Evolutionary conservation across 257 asterid genomes (phyloP).

Genomic region (Parsonsia alboflavescens): DNA sequence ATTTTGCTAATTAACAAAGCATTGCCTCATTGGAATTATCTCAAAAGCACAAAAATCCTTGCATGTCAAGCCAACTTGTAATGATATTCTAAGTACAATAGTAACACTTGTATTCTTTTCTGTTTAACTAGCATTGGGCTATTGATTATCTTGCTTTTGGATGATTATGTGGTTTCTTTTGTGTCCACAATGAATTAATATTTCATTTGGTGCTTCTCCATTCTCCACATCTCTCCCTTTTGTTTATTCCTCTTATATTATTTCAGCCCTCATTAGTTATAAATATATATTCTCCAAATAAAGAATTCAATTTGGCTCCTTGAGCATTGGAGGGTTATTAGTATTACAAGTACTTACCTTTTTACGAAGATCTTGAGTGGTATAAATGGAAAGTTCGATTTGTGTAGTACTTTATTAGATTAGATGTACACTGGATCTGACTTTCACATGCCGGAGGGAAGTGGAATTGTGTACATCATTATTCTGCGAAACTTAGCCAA

Average conservation of each 20-base stretch:
- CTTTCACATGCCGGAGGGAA: background rate
- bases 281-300: background rate
- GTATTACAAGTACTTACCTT: background rate
- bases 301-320: background rate
- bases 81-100: slow-evolving; percentile 13
- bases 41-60: slow-evolving; percentile 2
- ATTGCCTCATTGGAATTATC: slow-evolving; percentile 5
- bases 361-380: background rate
- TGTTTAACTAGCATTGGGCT: background rate
- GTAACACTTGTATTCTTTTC: background rate
- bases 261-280: background rate
- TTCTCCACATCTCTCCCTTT: background rate
- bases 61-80: slow-evolving; percentile 10
- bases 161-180: background rate
- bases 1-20: background rate
- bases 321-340: background rate
- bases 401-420: background rate
- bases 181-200: background rate
- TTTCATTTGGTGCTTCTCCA: background rate
- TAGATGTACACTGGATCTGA: background rate
- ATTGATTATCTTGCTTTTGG: background rate
- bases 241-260: background rate
- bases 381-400: background rate
- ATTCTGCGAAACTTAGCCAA: slow-evolving; percentile 9
- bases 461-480: background rate